Base-by-base conservation (phyloP, 768 basidiomycete species). In the Phylloporus sp. region DNA sequence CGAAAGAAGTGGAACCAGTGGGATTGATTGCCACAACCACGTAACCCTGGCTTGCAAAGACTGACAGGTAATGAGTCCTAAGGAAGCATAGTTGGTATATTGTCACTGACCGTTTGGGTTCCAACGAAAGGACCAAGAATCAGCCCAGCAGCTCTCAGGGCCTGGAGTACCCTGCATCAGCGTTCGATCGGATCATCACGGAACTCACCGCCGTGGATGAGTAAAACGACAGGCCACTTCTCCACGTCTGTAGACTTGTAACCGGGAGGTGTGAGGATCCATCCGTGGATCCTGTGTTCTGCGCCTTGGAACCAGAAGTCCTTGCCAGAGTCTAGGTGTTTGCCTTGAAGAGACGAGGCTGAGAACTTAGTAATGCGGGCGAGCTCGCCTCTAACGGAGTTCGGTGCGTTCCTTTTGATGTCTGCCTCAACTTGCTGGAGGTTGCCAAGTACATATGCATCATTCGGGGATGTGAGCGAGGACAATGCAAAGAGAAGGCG, bases 221-320 rank as follows among this genome's bases (percentile, higher is more conserved):
- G 70, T 60, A 95, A 69, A 18, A 91, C 75, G 51, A 81, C 76
- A 2, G 92, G 94, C 80, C 82, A 95, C 65, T 85, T 88, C 75
- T 82, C 84, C 63, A 69, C 74, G 50, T 84, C 80, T 11, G 78
- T 79, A 46, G 76, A 67, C 58, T 80, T 76, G 78, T 82, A 95
- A 6, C 90, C 89, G 28, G 79, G 78, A 8, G 95, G 95, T 58
- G 85, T 90, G 49, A 93, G 57, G 13, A 83, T 72, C 86, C 86
- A 97, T 6, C 91, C 93, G 40, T 97, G 94, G 15, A 97, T 84
- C 27, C 80, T 62, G 65, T 78, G 80, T 58, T 85, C 70, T 4
- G 89, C 90, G 10, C 95, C 95, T 53, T 82, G 79, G 73, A 97
- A 97, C 84, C 86, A 92, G 63, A 97, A 90, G 51, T 90, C 84